These are phyloP conservation scores for Leccinum broughii DNA, from an alignment of 768 basidiomycete genomes.

Conservation along the genomic window DNA sequence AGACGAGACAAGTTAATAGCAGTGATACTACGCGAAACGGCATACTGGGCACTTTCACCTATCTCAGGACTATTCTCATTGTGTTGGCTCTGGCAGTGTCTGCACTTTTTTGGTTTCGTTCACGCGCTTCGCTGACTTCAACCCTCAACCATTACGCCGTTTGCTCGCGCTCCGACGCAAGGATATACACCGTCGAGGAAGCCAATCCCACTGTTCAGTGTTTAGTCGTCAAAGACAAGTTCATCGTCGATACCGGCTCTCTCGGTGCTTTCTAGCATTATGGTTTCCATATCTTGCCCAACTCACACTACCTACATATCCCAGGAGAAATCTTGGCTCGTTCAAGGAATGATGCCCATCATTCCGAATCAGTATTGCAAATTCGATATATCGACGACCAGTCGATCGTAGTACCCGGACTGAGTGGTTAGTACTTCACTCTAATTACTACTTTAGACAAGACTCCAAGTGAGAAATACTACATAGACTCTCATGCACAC, in stretches of 20 bases:
- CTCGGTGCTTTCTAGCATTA: conserved; percentile 45
- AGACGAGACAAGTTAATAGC: background rate
- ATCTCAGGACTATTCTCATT: conserved; percentile 5
- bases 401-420: conserved; percentile 68
- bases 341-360: conserved; percentile 33
- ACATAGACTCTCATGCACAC: conserved; percentile 79
- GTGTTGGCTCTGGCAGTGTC: conserved; percentile 2
- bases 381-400: conserved; percentile 54
- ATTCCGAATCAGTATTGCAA: conserved; percentile 29
- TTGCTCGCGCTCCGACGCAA: conserved; percentile 53
- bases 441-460: background rate
- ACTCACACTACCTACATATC: conserved; percentile 3
- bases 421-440: conserved; percentile 57
- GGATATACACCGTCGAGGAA: conserved; percentile 70
- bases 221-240: conserved; percentile 52
- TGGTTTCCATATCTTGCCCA: background rate
- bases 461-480: background rate
- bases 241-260: conserved; percentile 55
- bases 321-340: conserved; percentile 44
- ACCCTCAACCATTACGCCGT: conserved; percentile 49
- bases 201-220: conserved; percentile 56
- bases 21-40: background rate
- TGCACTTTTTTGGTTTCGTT: conserved; percentile 11
- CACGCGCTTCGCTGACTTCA: conserved; percentile 8
- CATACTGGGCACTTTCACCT: background rate